Base-by-base conservation (phyloP, 331 rosid species). In the Quercus phellos region DNA sequence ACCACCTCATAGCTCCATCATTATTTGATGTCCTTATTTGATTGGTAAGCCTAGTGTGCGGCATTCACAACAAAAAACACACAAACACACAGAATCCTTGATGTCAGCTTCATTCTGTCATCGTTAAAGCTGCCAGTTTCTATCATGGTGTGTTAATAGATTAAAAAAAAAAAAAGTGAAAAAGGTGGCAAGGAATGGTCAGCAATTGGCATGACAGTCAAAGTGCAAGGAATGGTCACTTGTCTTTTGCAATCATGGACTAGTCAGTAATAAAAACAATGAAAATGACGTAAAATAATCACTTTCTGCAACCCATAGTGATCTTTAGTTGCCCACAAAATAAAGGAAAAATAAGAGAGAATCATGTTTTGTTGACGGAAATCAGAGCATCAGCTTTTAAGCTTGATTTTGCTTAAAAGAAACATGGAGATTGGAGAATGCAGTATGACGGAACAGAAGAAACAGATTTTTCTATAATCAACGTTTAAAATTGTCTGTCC, bases 161-260 rank as follows among this genome's bases (percentile, higher is more conserved):
- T 32, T 3, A 3, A 11, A 63, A 29, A 22, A 22, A 22, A 22
- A 22, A 61, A 17, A 32, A 64, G 16, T 17, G 24, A 58, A 58
- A 26, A 58, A 21, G 68, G n/a, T 2, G 11, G 46, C 46, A 38
- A 38, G 46, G 46, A 38, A 38, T 60, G 35, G 34, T 6, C 16
- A 21, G 13, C 13, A 56, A 26, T 21, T 21, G 9, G 68, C 68
- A 27, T 27, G 38, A 26, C 24, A 66, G 51, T 34, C 71, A 66
- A 66, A 60, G 42, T 21, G n/a, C 51, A 32, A 3, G 21, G 71
- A 34, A 4, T n/a, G 24, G 50, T 3, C 50, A 13, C 24, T 66
- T 66, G 26, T 66, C 71, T 18, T 66, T 34, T 66, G 50, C 71
- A 66, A 66, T 32, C 71, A 66, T 66, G 71, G 71, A 66, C 26